Conservation (phyloP, 1,139 yeast species). For the Blastobotrys proliferans region DNA sequence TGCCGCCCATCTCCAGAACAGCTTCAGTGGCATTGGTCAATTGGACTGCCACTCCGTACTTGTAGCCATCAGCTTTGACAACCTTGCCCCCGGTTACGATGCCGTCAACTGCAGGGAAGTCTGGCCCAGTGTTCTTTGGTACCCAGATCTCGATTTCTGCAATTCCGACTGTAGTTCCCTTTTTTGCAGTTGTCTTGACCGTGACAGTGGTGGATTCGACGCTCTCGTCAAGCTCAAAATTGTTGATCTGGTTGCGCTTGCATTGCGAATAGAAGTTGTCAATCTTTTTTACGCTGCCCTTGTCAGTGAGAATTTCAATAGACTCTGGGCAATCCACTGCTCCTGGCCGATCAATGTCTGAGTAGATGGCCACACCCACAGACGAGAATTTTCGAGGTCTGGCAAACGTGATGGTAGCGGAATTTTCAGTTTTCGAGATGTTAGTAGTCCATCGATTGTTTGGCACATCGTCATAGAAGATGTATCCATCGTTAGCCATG, state of each 20-base stretch:
- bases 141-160: neutral
- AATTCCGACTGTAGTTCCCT: neutral
- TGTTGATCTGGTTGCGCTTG: neutral
- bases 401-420: neutral
- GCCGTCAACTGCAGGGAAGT: constrained; percentile 1
- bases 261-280: neutral
- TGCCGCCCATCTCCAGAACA: constrained; percentile 4
- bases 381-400: neutral
- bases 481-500: neutral
- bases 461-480: constrained; percentile 3
- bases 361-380: neutral
- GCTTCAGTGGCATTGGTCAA: neutral
- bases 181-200: neutral
- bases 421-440: neutral
- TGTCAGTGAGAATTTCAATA: neutral
- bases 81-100: neutral
- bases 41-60: neutral
- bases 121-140: neutral
- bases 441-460: constrained; percentile 4
- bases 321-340: neutral
- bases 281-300: neutral
- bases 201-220: neutral
- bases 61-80: neutral
- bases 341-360: neutral
- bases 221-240: neutral